These are phyloP conservation scores for Macrocybe gigantea DNA, from an alignment of 768 basidiomycete genomes.

Conservation along the genomic window DNA sequence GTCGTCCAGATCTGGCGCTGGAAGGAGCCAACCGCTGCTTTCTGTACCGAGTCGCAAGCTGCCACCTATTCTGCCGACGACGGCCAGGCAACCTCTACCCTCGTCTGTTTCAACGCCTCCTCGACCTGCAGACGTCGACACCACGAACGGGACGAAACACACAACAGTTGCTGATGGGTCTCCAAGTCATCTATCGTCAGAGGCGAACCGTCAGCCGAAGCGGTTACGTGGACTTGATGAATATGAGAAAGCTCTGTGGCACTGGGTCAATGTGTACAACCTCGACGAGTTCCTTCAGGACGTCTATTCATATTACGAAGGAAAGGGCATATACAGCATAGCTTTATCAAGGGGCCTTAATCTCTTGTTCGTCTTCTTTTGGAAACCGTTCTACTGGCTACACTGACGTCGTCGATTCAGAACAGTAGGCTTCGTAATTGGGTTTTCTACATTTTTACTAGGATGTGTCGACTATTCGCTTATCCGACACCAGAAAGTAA, in stretches of 20 bases:
- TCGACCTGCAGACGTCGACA: slow-evolving; percentile 58
- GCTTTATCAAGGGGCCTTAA: slow-evolving; percentile 88
- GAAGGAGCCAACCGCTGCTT: slow-evolving; percentile 46
- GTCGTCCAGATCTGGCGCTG: slow-evolving; percentile 4
- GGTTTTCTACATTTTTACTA: slow-evolving; percentile 94
- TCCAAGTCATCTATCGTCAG: slow-evolving; percentile 12
- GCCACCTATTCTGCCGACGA: slow-evolving; percentile 31
- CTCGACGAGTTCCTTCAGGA: slow-evolving; percentile 94
- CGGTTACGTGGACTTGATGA: slow-evolving; percentile 70
- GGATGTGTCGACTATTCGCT: slow-evolving; percentile 92
- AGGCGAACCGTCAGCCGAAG: slow-evolving; percentile 26
- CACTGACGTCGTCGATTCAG: slow-evolving; percentile 35
- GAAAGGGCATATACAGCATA: slow-evolving; percentile 95
- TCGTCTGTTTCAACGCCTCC: slow-evolving; percentile 48
- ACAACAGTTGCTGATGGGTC: slow-evolving; percentile 20
- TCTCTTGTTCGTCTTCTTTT: slow-evolving; percentile 55
- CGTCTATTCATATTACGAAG: slow-evolving; percentile 93
- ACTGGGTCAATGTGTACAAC: slow-evolving; percentile 99
- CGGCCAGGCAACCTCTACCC: slow-evolving; percentile 22
- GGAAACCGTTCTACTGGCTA: neutral
- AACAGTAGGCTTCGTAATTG: slow-evolving; percentile 96
- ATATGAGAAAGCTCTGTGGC: slow-evolving; percentile 92
- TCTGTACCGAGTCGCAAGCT: slow-evolving; percentile 38
- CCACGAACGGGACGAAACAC: slow-evolving; percentile 10
- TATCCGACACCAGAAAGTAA: slow-evolving; percentile 61